Percentiles rank a stretch among this genome's conserved stretches.
Evolutionary conservation across 352 stramenopile species (phyloP).

Genomic region (Saprolegnia diclina): DNA sequence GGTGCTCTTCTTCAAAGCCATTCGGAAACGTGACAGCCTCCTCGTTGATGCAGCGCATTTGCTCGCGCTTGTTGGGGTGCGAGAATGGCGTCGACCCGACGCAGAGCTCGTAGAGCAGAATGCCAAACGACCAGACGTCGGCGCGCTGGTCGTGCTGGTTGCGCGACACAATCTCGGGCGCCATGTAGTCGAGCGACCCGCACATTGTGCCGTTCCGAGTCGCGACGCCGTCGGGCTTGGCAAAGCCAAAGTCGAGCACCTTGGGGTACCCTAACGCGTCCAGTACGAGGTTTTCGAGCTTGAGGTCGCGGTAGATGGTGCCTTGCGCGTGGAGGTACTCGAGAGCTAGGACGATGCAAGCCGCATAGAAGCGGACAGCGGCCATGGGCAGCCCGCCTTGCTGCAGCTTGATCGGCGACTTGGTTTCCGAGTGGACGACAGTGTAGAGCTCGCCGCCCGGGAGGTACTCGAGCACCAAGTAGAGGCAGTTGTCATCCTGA

Average conservation of each 20-base stretch:
- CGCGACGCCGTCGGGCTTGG: slow-evolving; percentile 46
- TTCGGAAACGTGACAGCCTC: slow-evolving; percentile 61
- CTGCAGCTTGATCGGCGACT: slow-evolving; percentile 2
- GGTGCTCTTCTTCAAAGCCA: slow-evolving; percentile 53
- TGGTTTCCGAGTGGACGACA: slow-evolving; percentile 51
- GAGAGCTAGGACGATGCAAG: slow-evolving; percentile 76
- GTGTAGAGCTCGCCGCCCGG: slow-evolving; percentile 75
- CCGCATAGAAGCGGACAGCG: slow-evolving; percentile 85
- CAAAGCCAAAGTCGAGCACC: slow-evolving; percentile 73
- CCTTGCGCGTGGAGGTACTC: slow-evolving; percentile 65
- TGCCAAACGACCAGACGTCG: slow-evolving; percentile 78
- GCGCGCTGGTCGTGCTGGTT: slow-evolving; percentile 57
- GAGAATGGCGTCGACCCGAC: slow-evolving; percentile 84
- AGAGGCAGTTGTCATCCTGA: slow-evolving; percentile 76
- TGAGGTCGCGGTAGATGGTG: slow-evolving; percentile 86
- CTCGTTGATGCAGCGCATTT: slow-evolving; percentile 66
- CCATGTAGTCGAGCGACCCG: slow-evolving; percentile 79
- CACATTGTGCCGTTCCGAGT: slow-evolving; percentile 67
- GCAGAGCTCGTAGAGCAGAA: slow-evolving; percentile 86
- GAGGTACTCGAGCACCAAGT: slow-evolving; percentile 74
- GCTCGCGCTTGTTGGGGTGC: slow-evolving; percentile 67
- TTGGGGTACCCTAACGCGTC: slow-evolving; percentile 86
- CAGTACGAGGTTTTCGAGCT: slow-evolving; percentile 85
- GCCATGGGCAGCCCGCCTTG: slow-evolving; percentile 32
- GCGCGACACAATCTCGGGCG: slow-evolving; percentile 61